Base-by-base conservation (phyloP, 139 green algal species). In the Trebouxia sp. region DNA sequence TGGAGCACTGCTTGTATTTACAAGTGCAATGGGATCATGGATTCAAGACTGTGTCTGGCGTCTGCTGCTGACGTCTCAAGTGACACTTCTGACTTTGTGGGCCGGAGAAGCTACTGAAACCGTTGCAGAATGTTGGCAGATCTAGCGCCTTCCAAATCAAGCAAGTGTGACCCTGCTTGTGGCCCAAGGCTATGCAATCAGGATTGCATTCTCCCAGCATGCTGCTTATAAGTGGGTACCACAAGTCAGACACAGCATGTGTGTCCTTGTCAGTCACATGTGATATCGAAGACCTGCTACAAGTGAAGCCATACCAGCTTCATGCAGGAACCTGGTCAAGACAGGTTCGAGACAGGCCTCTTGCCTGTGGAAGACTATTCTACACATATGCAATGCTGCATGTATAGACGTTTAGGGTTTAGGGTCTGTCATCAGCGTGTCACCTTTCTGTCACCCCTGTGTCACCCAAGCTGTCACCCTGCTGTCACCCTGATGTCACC, bases 191-290 rank as follows among this genome's bases (percentile, higher is more conserved):
- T 78, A 14, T 45, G 35, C 66, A 30, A 37, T 72, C 26, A 72
- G 0, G 62, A 39, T 53, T 69, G 80, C 83, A 69, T 7, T 22
- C 58, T 69, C 58, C 58, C 58, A 69, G 58, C 58, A 43, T 69
- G 58, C 58, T 69, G 58, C 58, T 69, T 69, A 69, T 22, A 69
- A 69, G 58, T 69, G 58, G 58, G 6, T 10, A 37, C 58, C 58
- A 69, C 58, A 69, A 22, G 6, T 69, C 58, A 69, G 58, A 69
- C 58, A 69, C 9, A 69, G 5, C 58, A 69, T 22, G 58, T 69
- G 58, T 69, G 58, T 69, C 24, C 58, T 69, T 41, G 9, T 69
- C 5, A 69, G 58, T 22, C 58, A 24, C 58, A 69, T 30, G 5
- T 69, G 58, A 69, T 42, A 69, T 17, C 58, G 24, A 65, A 65